Percentiles rank a stretch among this genome's conserved stretches.
Evolutionary conservation across 148 eudicot species (phyloP).

Genomic region (Rheum nobile): DNA sequence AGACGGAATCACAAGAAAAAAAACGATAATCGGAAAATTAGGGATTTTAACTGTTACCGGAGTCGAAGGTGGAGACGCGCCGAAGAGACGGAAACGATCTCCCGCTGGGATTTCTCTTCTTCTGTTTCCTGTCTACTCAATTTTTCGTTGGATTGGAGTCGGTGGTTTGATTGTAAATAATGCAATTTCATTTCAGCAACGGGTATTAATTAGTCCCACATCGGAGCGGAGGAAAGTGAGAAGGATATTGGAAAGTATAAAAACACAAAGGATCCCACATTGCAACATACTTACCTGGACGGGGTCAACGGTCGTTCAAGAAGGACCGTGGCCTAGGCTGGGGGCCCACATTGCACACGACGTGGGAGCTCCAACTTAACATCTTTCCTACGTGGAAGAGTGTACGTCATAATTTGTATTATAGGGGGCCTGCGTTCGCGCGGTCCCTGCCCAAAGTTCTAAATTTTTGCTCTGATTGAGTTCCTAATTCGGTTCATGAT

Average conservation of each 20-base stretch:
- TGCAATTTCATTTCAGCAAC: too few species aligned
- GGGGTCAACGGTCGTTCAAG: neutral
- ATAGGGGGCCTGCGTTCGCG: slow-evolving; percentile 78
- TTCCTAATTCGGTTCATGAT: too few species aligned
- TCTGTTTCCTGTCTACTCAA: too few species aligned
- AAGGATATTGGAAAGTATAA: neutral
- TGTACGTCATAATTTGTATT: slow-evolving; percentile 65
- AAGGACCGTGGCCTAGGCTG: slow-evolving; percentile 4
- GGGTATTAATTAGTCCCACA: neutral
- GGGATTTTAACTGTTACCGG: neutral
- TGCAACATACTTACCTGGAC: neutral
- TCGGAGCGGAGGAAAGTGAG: neutral
- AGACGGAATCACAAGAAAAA: neutral
- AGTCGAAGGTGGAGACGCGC: neutral
- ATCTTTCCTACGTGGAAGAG: slow-evolving; percentile 19
- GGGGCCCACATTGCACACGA: neutral
- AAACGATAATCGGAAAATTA: neutral
- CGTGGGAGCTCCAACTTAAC: neutral
- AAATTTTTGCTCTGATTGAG: too few species aligned
- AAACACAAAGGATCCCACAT: neutral
- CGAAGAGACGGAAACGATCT: neutral
- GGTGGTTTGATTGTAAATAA: too few species aligned
- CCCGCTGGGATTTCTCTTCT: neutral
- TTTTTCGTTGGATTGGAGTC: too few species aligned
- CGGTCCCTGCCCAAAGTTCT: slow-evolving; percentile 29